Conservation (phyloP, 2,329 filamentous ascomycete genomes). For the Aciculosporium take region DNA sequence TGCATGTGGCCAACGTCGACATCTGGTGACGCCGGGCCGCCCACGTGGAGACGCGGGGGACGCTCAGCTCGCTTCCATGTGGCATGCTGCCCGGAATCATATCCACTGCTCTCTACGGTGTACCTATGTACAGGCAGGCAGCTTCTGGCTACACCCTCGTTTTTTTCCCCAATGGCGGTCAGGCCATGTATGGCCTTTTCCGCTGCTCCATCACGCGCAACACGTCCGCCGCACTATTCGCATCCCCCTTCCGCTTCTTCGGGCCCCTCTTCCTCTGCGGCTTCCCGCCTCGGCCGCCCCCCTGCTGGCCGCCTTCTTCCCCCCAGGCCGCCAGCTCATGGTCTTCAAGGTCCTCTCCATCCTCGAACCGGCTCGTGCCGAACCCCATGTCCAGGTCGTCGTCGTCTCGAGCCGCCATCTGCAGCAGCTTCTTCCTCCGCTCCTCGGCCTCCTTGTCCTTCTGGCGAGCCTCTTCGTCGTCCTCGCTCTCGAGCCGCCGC, state of each 20-base stretch:
- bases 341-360: slow-evolving; percentile 70
- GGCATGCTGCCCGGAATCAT: no score
- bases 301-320: slow-evolving; percentile 34
- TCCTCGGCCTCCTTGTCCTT: slow-evolving; percentile 45
- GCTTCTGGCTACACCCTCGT: no score
- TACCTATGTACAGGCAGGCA: no score
- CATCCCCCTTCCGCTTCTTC: slow-evolving; percentile 67
- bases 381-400: slow-evolving; percentile 93
- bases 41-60: no score
- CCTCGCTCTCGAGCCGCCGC: slow-evolving; percentile 28
- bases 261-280: slow-evolving; percentile 53
- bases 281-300: slow-evolving; percentile 25
- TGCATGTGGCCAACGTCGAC: no score
- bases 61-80: no score
- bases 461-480: slow-evolving; percentile 21
- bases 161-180: no score
- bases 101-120: neutral
- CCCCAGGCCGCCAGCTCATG: slow-evolving; percentile 54
- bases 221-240: slow-evolving; percentile 67
- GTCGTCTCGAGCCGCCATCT: slow-evolving; percentile 62
- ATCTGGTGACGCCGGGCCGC: no score
- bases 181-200: slow-evolving; percentile 19
- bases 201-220: slow-evolving; percentile 59
- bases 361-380: slow-evolving; percentile 72
- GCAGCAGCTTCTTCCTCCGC: slow-evolving; percentile 59